A percentile compares a stretch with the other conserved stretches of the same genome.
These are phyloP conservation scores for Cordyceps cicadae DNA, from an alignment of 2,329 filamentous ascomycete genomes.

Conservation along the genomic window DNA sequence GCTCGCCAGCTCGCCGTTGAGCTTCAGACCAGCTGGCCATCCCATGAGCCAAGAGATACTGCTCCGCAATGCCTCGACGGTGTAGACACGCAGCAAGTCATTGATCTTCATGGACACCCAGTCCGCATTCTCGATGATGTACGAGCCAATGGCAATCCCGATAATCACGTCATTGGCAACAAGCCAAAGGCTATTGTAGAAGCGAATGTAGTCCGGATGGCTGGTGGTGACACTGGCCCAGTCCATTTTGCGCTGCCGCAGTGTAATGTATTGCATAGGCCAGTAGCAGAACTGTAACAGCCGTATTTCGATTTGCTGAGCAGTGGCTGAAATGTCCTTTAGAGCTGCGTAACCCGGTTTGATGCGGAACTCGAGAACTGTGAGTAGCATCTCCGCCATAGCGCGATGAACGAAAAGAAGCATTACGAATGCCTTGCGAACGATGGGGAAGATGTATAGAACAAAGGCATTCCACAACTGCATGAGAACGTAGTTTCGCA, in stretches of 20 bases:
- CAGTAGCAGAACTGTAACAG: conserved; percentile 98
- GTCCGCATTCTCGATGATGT: conserved; percentile 88
- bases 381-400: conserved; percentile 69
- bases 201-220: conserved; percentile 95
- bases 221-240: conserved; percentile 95
- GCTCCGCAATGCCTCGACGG: conserved; percentile 75
- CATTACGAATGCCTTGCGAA: conserved; percentile 66
- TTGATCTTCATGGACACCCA: conserved; percentile 78
- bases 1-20: conserved; percentile 87
- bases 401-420: conserved; percentile 72
- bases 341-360: conserved; percentile 72
- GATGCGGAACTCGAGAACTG: conserved; percentile 75
- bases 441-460: conserved; percentile 69
- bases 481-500: conserved; percentile 66
- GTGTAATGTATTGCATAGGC: conserved; percentile 90
- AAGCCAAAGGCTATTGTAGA: conserved; percentile 98
- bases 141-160: conserved; percentile 89
- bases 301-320: conserved; percentile 94
- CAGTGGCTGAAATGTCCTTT: conserved; percentile 92
- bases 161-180: conserved; percentile 99
- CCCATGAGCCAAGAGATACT: conserved; percentile 96
- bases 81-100: conserved; percentile 67
- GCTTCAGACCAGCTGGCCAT: conserved; percentile 87
- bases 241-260: conserved; percentile 80
- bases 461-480: conserved; percentile 63